A percentile compares a stretch with the other conserved stretches of the same genome.
phyloP scores from a whole-genome alignment of 169 alveolate genomes.

The Plasmodium gallinaceum region DNA sequence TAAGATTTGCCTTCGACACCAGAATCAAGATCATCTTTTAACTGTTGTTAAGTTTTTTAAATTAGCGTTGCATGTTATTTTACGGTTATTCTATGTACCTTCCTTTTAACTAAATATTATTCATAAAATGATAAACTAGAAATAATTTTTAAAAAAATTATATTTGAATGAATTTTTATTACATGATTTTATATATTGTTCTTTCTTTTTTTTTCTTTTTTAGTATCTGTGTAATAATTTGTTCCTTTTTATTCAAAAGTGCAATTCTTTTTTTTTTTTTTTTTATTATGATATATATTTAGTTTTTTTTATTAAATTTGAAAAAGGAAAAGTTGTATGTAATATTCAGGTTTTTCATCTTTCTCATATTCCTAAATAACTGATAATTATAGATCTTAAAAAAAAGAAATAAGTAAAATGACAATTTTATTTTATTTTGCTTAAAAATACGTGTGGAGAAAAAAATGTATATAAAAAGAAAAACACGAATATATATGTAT shows the following conservation, averaged over 20 bases:
- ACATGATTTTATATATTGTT: constrained; percentile 47
- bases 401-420: constrained; percentile 32
- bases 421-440: neutral
- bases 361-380: constrained; percentile 1
- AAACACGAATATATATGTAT: constrained; percentile 2
- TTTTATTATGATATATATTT: constrained; percentile 16
- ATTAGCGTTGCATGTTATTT: constrained; percentile 51
- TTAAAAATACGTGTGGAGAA: too few relatives aligned
- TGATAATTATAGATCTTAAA: constrained; percentile 11
- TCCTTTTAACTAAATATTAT: constrained; percentile 40
- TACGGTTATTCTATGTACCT: constrained; percentile 41
- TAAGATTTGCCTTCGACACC: constrained; percentile 58
- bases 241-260: constrained; percentile 60
- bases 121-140: constrained; percentile 32
- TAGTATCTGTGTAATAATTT: constrained; percentile 61
- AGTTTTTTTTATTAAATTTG: constrained; percentile 55
- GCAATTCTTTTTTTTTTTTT: constrained; percentile 29
- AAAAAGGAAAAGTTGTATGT: constrained; percentile 8
- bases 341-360: constrained; percentile 9
- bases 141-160: constrained; percentile 7
- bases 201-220: constrained; percentile 64
- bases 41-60: constrained; percentile 64
- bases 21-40: constrained; percentile 60
- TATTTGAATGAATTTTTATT: constrained; percentile 50
- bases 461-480: constrained; percentile 22